Evolutionary conservation across 768 basidiomycete genomes (phyloP), one percentile per base, ranked within the genome.

Genomic region (Leccinum rimulosum): DNA sequence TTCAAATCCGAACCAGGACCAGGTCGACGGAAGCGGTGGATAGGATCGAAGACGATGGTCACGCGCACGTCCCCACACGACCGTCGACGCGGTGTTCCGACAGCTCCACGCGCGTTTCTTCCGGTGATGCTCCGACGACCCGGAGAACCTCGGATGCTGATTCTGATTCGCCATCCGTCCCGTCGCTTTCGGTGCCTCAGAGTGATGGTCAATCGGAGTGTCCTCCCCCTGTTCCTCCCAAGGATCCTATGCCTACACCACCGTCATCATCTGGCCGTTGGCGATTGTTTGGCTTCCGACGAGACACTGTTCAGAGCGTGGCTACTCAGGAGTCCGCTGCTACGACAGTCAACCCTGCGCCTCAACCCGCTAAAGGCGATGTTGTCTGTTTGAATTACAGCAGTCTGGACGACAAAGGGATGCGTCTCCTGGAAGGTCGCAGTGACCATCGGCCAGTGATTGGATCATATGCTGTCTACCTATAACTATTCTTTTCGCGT

Each of bases 361-460:
- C 75, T 15, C 66, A 67, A 3, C 82, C 78, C 47, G 67, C 75
- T 36, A 84, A 77, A 62, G 93, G 93, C 3, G 90, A 93, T 50
- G 79, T 95, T 3, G 73, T 85, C 7, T 91, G 90, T 66, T 69
- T 93, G 3, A 74, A 75, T 47, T 95, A 95, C 68, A 74, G 82
- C 61, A 90, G 88, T 14, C 78, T 94, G 19, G 84, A 89, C 61
- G 91, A 95, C 68, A 77, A 79, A 31, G 83, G 77, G 7, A 93
- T 95, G 88, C 79, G 84, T 43, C 78, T 81, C 57, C 71, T 95
- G 56, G 87, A 89, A 70, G 92, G 89, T 15, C 80, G 87, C 47
- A 89, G 88, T 63, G 92, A 95, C 70, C 92, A 95, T 68, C 76
- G 92, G 38, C 92, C 92, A 0, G 91, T 94, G n/a, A 84, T 91